These are phyloP conservation scores for Tylopilus subfusipes DNA, from an alignment of 768 basidiomycete species.

Conservation along the genomic window DNA sequence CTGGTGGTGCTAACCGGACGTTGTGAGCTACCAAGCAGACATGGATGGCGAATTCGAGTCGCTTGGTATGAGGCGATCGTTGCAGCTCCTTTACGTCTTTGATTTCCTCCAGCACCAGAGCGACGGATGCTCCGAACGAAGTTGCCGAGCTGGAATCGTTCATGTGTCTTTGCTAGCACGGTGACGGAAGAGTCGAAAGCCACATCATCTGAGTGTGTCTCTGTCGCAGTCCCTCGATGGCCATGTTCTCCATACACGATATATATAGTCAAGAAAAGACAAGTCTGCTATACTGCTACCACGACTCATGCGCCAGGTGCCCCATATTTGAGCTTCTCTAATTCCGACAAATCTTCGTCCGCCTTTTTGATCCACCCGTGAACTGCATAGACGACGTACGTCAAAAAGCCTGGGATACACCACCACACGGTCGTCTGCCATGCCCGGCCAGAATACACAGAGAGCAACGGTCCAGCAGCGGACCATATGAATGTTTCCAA, in stretches of 20 bases:
- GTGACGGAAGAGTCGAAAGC: neutral
- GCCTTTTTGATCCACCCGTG: conserved; percentile 43
- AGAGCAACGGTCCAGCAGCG: conserved; percentile 47
- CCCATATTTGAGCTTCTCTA: conserved; percentile 53
- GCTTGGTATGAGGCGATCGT: conserved; percentile 9
- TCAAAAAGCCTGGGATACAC: conserved; percentile 41
- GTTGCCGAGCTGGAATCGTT: neutral
- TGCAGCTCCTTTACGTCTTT: conserved; percentile 5
- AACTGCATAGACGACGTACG: conserved; percentile 45
- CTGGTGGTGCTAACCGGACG: conserved; percentile 41
- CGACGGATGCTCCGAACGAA: conserved; percentile 16
- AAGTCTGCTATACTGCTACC: neutral
- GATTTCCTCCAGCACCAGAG: conserved; percentile 16
- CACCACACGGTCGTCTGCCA: conserved; percentile 59
- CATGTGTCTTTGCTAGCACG: conserved; percentile 9
- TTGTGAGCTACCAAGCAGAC: conserved; percentile 40
- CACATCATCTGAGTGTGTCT: no score
- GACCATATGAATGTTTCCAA: conserved; percentile 37
- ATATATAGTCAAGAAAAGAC: neutral
- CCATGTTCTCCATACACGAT: neutral
- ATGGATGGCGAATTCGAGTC: conserved; percentile 37
- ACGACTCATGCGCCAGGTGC: conserved; percentile 49
- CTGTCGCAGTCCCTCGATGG: no score
- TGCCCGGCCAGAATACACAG: conserved; percentile 43
- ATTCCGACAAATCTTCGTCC: conserved; percentile 43